Percentiles rank a stretch among this genome's conserved stretches.
Conservation (phyloP, 2,329 filamentous ascomycete species). For the Colletotrichum brevisporum region DNA sequence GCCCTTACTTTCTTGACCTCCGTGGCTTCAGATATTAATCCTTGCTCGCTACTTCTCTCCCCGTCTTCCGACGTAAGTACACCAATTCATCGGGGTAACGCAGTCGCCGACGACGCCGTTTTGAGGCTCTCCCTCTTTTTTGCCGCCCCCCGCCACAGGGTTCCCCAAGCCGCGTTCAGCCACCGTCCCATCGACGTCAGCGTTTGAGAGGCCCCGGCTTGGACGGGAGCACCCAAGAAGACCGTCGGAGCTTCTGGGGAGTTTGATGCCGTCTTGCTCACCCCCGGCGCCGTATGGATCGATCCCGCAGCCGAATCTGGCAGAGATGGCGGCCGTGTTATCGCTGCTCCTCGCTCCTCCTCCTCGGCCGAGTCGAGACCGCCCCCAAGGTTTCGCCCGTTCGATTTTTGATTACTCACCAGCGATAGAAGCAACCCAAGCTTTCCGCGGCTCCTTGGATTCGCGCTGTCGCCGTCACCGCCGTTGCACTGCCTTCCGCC, state of each 20-base stretch:
- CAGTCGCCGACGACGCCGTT: background rate
- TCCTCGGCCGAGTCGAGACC: conserved; percentile 8
- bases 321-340: background rate
- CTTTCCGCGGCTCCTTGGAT: background rate
- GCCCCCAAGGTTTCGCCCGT: conserved; percentile 12
- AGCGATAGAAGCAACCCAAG: background rate
- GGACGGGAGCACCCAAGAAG: conserved; percentile 4
- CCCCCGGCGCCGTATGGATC: conserved; percentile 24
- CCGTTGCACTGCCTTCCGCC: conserved; percentile 4
- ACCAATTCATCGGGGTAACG: conserved; percentile 11
- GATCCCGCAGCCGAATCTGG: conserved; percentile 10
- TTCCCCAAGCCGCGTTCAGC: conserved; percentile 11
- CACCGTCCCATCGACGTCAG: conserved; percentile 23
- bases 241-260: conserved; percentile 17
- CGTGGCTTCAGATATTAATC: background rate
- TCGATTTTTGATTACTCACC: background rate
- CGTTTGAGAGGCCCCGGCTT: conserved; percentile 8
- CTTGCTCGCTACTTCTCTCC: background rate
- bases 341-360: background rate
- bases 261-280: conserved; percentile 22
- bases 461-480: background rate
- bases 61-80: conserved; percentile 4
- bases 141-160: conserved; percentile 8
- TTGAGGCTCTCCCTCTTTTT: conserved; percentile 3
- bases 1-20: conserved; percentile 3